Evolutionary conservation across 1,139 yeast species (phyloP), one percentile per base, ranked within the genome.

Genomic region (Schizosaccharomyces versatilis): DNA sequence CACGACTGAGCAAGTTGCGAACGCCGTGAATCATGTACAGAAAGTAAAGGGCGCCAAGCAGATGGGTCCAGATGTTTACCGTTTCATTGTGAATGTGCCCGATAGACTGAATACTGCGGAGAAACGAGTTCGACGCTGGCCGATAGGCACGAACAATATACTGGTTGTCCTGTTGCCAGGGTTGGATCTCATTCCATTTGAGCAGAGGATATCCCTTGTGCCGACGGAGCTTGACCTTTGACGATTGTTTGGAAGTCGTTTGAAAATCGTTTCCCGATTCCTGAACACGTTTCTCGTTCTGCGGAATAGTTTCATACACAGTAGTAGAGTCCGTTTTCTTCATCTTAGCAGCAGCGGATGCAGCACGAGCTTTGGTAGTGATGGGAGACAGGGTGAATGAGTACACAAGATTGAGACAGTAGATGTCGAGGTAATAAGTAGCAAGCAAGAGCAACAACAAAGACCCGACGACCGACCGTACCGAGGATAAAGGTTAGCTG

Each of bases 91-190:
- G 95, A n/a, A 84, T 59, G 60, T 80, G 82, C 17, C 74, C 66
- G 47, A 86, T 68, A 3, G 90, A 79, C 36, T 68, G 62, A 8
- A 80, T 60, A 59, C 85, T 79, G 51, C 67, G 69, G 41, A 57
- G 59, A 56, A 71, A 73, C 55, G 84, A 79, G 52, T 69, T 66
- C 0, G 94, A 81, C 57, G 78, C 84, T 51, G 70, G 72, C n/a
- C 86, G 84, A 63, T 86, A 86, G 1, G 94, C 94, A 0, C 78
- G 68, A 38, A 71, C 66, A 49, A 86, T 85, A 65, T 67, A 84
- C 61, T 83, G 86, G 64, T 88, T 88, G 64, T 88, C 96, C 61
- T 76, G 73, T 64, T 84, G 95, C 96, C 96, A 86, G 7, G 73
- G 77, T 7, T 85, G 88, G 6, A 86, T 66, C 53, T 78, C 77